Evolutionary conservation across 1,284 basidiomycete species (phyloP), one percentile per base, ranked within the genome.

Genomic region (Ustilago xerochloae): DNA sequence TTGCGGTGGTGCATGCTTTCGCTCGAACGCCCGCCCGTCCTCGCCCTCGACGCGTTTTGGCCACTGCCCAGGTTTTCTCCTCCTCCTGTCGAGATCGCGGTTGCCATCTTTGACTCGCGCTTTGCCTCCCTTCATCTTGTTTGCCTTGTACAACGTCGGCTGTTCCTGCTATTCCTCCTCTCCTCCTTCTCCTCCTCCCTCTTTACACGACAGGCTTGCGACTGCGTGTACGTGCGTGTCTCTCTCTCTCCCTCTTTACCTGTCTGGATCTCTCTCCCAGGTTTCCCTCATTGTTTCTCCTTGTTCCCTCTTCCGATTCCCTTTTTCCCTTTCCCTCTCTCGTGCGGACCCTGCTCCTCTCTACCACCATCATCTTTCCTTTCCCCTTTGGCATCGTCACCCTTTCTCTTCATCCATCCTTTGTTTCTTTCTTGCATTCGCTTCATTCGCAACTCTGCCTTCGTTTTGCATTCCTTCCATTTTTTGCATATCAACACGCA

Each of bases 331-430:
- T 29, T 32, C 55, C n/a, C 28, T 24, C 56, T 59, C 50, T 64
- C 60, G 65, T 68, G 58, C 66, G 51, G 57, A 58, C 66, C 38
- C 54, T 33, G 26, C 24, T 32, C 56, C 38, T 49, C 58, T 50
- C 62, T 47, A 68, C 63, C 61, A 64, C 48, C 65, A 62, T 55
- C 65, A 29, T 35, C 43, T 20, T 28, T 16, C n/a, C 15, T 43
- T 20, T 13, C 15, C n/a, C 41, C 41, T 32, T 33, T 26, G 29
- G 38, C 52, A 22, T 43, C 38, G 38, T 52, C 20, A 22, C 24
- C 48, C 38, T 39, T 24, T 39, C 39, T 18, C 30, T 54, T 48
- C 46, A 48, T 28, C 45, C 33, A 33, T 50, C 29, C 12, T 39
- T 39, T 39, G 20, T 53, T 33, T 18, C 22, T 46, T 32, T 16